Base-by-base conservation (phyloP, 768 basidiomycete genomes). In the Boletales sp. region DNA sequence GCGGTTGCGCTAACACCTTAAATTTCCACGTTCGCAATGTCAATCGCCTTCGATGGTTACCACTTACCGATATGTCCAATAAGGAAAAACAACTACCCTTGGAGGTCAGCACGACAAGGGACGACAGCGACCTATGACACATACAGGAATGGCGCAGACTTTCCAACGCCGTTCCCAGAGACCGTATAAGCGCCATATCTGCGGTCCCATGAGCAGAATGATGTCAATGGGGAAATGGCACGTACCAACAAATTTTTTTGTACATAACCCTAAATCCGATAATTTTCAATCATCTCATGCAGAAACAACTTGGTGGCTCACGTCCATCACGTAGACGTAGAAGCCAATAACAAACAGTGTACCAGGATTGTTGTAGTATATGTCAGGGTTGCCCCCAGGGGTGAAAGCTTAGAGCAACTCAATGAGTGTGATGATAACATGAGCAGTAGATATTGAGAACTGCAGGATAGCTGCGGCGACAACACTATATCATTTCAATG, bases 161-260 rank as follows among this genome's bases (percentile, higher is more conserved):
- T 12, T 50, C 21, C 50, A 35, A 12, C 33, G 37, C 7, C 41
- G 48, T 38, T 43, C 50, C 49, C 57, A 61, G 12, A 61, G 46
- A n/a, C 57, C 44, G 34, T 59, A 55, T 37, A 61, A 49, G 33
- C 57, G 58, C 60, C 60, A 62, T 32, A 61, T 62, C 60, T 62
- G 28, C 6, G 25, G 55, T 10, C 8, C 19, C 13, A 42, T 49
- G 15, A 48, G 40, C 8, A 38, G 15, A 37, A 28, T 35, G 5
- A 48, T 9, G 14, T 32, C 36, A 2, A 14, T 13, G 15, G 39
- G 34, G 7, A 18, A 15, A 5, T 31, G 25, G 18, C 8, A 45
- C 54, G n/a, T 12, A 57, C 59, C 49, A 60, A 40, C 9, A 60
- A 33, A 9, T 60, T 44, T 34, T 61, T 56, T 46, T 61, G 60